Conservation (phyloP, 1,139 yeast genomes). For the Yamadazyma kanchanaburiensis region DNA sequence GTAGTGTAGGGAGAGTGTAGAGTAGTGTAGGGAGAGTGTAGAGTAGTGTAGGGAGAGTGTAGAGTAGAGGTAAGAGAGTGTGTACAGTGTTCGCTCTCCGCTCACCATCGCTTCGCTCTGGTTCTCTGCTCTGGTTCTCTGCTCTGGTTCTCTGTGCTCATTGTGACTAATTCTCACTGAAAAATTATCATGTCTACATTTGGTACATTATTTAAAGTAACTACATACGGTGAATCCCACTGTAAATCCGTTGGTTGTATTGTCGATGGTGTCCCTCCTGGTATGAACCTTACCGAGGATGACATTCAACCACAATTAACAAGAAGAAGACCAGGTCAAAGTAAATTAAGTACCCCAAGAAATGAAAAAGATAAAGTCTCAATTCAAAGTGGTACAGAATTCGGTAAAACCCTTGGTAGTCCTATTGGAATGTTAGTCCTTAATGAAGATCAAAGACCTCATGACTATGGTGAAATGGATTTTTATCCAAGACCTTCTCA, state of each 20-base stretch:
- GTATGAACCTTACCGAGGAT: slow-evolving; percentile 74
- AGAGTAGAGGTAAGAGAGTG: too few relatives aligned
- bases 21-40: too few relatives aligned
- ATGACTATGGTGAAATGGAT: slow-evolving; percentile 93
- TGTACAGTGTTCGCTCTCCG: too few relatives aligned
- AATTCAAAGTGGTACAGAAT: slow-evolving; percentile 93
- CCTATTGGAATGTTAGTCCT: slow-evolving; percentile 92
- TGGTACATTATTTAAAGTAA: slow-evolving; percentile 56
- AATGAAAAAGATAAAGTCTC: slow-evolving; percentile 90
- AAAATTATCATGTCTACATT: slow-evolving; percentile 36
- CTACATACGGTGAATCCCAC: slow-evolving; percentile 98
- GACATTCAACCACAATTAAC: slow-evolving; percentile 95
- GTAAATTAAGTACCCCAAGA: slow-evolving; percentile 88
- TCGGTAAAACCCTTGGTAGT: slow-evolving; percentile 87
- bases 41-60: too few relatives aligned
- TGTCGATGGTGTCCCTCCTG: slow-evolving; percentile 98
- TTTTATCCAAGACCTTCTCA: slow-evolving; percentile 96
- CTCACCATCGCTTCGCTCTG: too few relatives aligned
- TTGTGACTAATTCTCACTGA: slow-evolving; percentile 1
- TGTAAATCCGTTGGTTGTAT: slow-evolving; percentile 98
- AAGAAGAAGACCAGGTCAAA: slow-evolving; percentile 97
- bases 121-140: too few relatives aligned
- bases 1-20: too few relatives aligned
- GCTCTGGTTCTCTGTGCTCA: too few relatives aligned
- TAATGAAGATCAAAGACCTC: slow-evolving; percentile 95